Evolutionary conservation across 202 grass and related monocot species (phyloP).

Genomic region (Saccharum hybrid): DNA sequence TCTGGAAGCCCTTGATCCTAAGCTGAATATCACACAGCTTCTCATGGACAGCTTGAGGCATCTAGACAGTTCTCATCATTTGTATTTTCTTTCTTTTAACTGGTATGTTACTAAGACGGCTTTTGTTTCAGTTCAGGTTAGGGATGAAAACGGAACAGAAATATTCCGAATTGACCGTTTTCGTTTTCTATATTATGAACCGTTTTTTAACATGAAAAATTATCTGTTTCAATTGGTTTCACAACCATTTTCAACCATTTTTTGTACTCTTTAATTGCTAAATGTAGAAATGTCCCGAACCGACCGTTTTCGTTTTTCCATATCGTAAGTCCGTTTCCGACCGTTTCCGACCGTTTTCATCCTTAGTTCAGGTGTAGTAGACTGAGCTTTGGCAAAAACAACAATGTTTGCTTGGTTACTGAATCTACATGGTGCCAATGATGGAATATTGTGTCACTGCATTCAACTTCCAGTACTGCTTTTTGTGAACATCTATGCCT

Average conservation of each 20-base stretch:
- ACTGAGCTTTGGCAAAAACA: conserved; percentile 9
- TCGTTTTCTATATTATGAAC: too few relatives aligned
- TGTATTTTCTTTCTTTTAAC: conserved; percentile 25
- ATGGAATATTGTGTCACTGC: background rate
- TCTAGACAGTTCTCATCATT: conserved; percentile 39
- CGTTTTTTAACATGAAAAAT: too few relatives aligned
- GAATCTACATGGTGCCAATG: conserved; percentile 11
- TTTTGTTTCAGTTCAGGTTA: conserved; percentile 20
- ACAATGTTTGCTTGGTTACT: conserved; percentile 22
- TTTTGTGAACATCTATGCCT: background rate
- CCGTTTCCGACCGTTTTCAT: too few relatives aligned
- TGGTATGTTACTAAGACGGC: conserved; percentile 24
- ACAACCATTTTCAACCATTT: too few relatives aligned
- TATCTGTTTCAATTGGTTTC: too few relatives aligned
- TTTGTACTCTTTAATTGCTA: too few relatives aligned
- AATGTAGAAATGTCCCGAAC: too few relatives aligned
- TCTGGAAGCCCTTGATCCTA: conserved; percentile 19
- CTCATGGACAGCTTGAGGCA: conserved; percentile 11
- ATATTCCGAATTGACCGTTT: too few relatives aligned
- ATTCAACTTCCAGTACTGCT: conserved; percentile 12
- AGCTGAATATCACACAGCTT: conserved; percentile 17
- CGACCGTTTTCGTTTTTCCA: too few relatives aligned
- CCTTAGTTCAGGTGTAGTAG: too few relatives aligned
- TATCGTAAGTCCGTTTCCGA: too few relatives aligned
- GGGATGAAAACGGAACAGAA: too few relatives aligned